These are phyloP conservation scores for Schoenoplectus triqueter DNA, from an alignment of 202 grass and related monocot species.

Conservation along the genomic window DNA sequence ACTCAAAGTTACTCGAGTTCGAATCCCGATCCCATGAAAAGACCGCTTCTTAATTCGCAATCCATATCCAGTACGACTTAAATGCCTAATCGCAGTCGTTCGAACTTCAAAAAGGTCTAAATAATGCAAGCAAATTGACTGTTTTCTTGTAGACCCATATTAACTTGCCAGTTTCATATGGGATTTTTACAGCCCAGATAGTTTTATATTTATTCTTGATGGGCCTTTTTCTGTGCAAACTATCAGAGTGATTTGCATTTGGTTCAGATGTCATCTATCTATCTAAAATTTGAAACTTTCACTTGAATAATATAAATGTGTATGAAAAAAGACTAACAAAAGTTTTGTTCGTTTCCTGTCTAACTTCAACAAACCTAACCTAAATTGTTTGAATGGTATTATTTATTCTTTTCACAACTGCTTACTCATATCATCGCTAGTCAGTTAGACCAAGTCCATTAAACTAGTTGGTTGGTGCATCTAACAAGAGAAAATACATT, in stretches of 20 bases:
- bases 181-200: too few species aligned
- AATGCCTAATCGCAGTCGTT: not conserved
- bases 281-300: not conserved
- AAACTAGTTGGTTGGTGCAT: conserved; percentile 28
- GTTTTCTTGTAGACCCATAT: too few species aligned
- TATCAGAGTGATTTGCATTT: not conserved
- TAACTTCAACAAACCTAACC: conserved; percentile 30
- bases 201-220: too few species aligned
- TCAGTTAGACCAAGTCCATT: not conserved
- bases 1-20: not conserved
- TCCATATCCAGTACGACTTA: not conserved
- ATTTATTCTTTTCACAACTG: not conserved
- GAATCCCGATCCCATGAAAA: conserved; percentile 19
- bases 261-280: not conserved
- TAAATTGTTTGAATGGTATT: not conserved
- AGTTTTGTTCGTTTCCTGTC: not conserved
- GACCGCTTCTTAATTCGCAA: not conserved
- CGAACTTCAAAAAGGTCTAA: not conserved
- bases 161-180: too few species aligned
- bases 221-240: not conserved
- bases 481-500: not conserved
- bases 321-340: not conserved
- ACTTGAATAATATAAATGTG: not conserved
- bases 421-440: not conserved
- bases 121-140: too few species aligned